Conservation (phyloP, 805 yeast genomes). For the Ogataea zsoltii region DNA sequence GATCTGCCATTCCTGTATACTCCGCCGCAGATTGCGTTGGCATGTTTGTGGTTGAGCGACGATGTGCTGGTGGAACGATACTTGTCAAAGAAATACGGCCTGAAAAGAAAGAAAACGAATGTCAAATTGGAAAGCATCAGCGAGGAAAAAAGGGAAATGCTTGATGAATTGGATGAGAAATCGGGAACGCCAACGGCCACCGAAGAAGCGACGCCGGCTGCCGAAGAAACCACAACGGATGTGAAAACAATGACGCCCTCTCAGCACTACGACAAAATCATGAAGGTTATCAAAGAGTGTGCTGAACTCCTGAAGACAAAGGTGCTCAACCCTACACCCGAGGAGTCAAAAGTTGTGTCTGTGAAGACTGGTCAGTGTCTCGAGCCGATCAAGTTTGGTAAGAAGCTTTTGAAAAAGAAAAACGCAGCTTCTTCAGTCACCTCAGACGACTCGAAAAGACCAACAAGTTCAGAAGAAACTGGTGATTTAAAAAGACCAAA, state of each 20-base stretch:
- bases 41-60: constrained; percentile 73
- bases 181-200: constrained; percentile 11
- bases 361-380: constrained; percentile 63
- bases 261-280: constrained; percentile 44
- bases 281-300: constrained; percentile 51
- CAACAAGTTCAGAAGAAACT: constrained; percentile 10
- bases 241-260: constrained; percentile 2
- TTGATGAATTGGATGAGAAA: constrained; percentile 12
- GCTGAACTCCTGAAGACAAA: constrained; percentile 42
- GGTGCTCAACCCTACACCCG: constrained; percentile 50
- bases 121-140: constrained; percentile 18
- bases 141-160: constrained; percentile 14
- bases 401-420: constrained; percentile 23
- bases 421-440: constrained; percentile 2
- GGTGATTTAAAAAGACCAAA: constrained; percentile 26
- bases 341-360: constrained; percentile 63
- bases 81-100: constrained; percentile 59
- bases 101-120: constrained; percentile 24
- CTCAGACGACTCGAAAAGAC: constrained; percentile 3
- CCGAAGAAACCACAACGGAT: neutral
- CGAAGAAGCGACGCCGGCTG: constrained; percentile 11
- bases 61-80: constrained; percentile 65
- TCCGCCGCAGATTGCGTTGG: constrained; percentile 95
- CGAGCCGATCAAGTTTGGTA: constrained; percentile 47
- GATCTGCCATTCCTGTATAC: constrained; percentile 79